Conservation (phyloP, 2,329 filamentous ascomycete species). For the Penicillium sp. region DNA sequence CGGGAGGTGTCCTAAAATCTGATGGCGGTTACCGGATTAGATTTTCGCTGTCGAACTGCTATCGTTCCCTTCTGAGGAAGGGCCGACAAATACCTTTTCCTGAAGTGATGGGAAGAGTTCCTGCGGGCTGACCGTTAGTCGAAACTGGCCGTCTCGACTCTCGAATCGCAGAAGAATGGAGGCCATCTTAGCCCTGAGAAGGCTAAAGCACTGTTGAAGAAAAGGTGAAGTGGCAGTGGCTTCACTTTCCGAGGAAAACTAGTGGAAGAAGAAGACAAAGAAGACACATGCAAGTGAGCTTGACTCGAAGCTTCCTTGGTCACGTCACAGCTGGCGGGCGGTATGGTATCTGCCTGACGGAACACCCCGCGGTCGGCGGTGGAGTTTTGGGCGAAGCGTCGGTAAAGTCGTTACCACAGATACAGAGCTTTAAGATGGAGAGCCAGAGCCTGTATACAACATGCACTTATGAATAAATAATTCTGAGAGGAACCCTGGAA, state of each 20-base stretch:
- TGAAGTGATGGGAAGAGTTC: slow-evolving; percentile 66
- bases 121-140: slow-evolving; percentile 71
- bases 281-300: slow-evolving; percentile 1
- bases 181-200: slow-evolving; percentile 29
- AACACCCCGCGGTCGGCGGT: not conserved
- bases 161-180: slow-evolving; percentile 81
- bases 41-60: not conserved
- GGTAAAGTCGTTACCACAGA: not conserved
- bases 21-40: slow-evolving; percentile 7
- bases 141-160: slow-evolving; percentile 88
- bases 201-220: not conserved
- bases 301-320: slow-evolving; percentile 15
- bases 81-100: slow-evolving; percentile 35
- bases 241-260: not conserved
- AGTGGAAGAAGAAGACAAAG: not conserved
- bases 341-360: slow-evolving; percentile 6
- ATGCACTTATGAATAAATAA: not conserved
- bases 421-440: not conserved
- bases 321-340: slow-evolving; percentile 23
- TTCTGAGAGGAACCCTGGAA: not conserved
- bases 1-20: slow-evolving; percentile 61
- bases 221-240: not conserved
- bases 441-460: not conserved
- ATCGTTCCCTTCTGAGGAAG: not conserved
- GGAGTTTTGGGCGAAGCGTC: not conserved